Percentiles rank a stretch among this genome's conserved stretches.
phyloP scores from a whole-genome alignment of 345 rosid genomes.

The Aurinia saxatilis region DNA sequence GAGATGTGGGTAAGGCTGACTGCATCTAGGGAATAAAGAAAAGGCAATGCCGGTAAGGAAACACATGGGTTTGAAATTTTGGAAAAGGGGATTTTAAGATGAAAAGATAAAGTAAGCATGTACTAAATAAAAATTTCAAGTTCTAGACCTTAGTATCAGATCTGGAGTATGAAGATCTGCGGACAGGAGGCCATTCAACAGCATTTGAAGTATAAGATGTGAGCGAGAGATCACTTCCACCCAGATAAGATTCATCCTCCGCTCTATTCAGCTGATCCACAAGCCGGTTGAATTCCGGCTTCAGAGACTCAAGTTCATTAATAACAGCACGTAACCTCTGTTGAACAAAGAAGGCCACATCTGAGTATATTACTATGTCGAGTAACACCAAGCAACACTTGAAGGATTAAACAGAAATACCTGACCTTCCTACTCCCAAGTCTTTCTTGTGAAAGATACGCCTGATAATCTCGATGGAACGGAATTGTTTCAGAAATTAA shows the following conservation, averaged over 20 bases:
- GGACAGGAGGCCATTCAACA: conserved; percentile 39
- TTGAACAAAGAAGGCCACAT: conserved; percentile 1
- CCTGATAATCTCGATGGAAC: conserved; percentile 74
- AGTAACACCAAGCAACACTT: conserved; percentile 1
- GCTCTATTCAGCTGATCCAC: conserved; percentile 47
- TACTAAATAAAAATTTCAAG: neutral
- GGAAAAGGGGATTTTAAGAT: neutral
- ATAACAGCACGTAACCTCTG: conserved; percentile 65
- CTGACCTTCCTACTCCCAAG: conserved; percentile 62
- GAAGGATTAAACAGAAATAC: conserved; percentile 10
- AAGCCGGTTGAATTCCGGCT: conserved; percentile 57
- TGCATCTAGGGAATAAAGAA: conserved; percentile 31
- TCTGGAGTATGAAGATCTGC: conserved; percentile 29
- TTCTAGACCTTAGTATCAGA: conserved; percentile 35
- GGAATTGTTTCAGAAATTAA: conserved; percentile 96
- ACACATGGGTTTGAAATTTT: neutral
- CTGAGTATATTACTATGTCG: neutral
- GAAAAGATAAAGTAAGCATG: neutral
- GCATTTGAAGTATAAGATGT: conserved; percentile 31
- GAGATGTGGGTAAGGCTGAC: conserved; percentile 37
- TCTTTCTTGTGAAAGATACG: conserved; percentile 48
- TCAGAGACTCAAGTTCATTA: conserved; percentile 72
- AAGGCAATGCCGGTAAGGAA: conserved; percentile 10
- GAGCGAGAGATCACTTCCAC: conserved; percentile 33
- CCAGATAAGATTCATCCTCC: conserved; percentile 20